Percentiles rank a stretch among this genome's conserved stretches.
phyloP scores from a whole-genome alignment of 352 stramenopile genomes.

The Phytophthora parvispora region DNA sequence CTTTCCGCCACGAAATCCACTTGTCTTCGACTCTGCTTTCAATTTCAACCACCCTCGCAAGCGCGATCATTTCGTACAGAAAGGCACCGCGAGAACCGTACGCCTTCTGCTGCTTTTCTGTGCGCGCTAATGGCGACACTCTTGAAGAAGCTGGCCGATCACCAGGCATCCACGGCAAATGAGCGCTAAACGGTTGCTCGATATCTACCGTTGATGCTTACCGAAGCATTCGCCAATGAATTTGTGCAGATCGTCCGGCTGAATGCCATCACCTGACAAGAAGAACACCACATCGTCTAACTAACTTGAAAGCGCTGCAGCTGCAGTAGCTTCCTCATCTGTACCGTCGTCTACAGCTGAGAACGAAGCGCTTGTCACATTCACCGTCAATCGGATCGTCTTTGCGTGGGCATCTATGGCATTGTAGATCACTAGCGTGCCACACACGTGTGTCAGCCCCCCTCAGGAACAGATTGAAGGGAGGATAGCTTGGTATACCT shows the following conservation, averaged over 20 bases:
- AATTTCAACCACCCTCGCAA: slow-evolving; percentile 65
- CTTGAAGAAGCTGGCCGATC: slow-evolving; percentile 49
- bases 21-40: slow-evolving; percentile 65
- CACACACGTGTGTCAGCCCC: background rate
- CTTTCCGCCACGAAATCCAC: slow-evolving; percentile 77
- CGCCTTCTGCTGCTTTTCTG: slow-evolving; percentile 4
- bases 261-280: slow-evolving; percentile 72
- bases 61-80: slow-evolving; percentile 51
- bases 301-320: background rate
- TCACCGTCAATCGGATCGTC: slow-evolving; percentile 54
- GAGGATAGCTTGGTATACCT: slow-evolving; percentile 37
- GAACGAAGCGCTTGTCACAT: slow-evolving; percentile 63
- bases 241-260: slow-evolving; percentile 53
- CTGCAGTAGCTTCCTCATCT: background rate
- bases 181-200: background rate
- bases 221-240: slow-evolving; percentile 60
- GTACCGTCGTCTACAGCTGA: slow-evolving; percentile 77
- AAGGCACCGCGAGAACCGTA: slow-evolving; percentile 68
- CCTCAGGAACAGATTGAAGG: background rate
- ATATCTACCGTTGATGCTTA: slow-evolving; percentile 7
- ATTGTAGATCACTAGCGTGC: slow-evolving; percentile 74
- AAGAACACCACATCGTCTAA: background rate
- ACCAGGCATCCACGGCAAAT: background rate
- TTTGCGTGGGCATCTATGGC: slow-evolving; percentile 70
- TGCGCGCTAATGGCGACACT: slow-evolving; percentile 2